Conservation (phyloP, 2,329 filamentous ascomycete genomes). For the Beauveria scarabaeidicola region DNA sequence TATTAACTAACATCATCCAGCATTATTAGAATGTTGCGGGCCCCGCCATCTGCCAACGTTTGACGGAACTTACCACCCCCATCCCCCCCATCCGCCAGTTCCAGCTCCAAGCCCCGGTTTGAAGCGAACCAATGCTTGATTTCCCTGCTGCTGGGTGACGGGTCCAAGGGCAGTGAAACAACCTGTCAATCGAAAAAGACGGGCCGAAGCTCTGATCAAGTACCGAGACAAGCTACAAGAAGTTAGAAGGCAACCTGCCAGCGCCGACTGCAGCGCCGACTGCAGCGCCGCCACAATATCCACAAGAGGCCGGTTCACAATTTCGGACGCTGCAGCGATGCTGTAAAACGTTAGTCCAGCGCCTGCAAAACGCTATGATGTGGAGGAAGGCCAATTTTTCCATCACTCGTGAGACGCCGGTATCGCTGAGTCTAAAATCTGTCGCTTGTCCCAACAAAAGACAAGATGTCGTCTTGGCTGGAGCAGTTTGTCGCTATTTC, state of each 20-base stretch:
- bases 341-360: constrained; percentile 9
- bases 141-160: background rate
- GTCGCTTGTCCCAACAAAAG: constrained; percentile 5
- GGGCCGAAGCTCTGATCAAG: constrained; percentile 4
- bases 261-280: no score
- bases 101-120: background rate
- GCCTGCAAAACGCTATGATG: constrained; percentile 2
- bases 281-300: constrained; percentile 6
- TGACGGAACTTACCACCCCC: constrained; percentile 5
- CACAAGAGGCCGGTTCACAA: background rate
- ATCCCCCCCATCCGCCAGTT: background rate
- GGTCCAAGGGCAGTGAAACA: background rate
- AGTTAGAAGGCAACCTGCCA: no score
- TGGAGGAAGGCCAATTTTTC: background rate
- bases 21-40: background rate
- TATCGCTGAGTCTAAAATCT: background rate
- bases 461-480: background rate
- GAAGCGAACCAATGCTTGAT: background rate
- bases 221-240: background rate
- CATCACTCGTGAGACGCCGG: constrained; percentile 4
- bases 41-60: background rate
- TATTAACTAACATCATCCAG: background rate
- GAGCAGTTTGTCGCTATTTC: background rate
- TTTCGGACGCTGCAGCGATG: constrained; percentile 5
- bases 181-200: constrained; percentile 1